phyloP scores from a whole-genome alignment of 2,329 filamentous ascomycete species.

The Paraphaeosphaeria sporulosa region DNA sequence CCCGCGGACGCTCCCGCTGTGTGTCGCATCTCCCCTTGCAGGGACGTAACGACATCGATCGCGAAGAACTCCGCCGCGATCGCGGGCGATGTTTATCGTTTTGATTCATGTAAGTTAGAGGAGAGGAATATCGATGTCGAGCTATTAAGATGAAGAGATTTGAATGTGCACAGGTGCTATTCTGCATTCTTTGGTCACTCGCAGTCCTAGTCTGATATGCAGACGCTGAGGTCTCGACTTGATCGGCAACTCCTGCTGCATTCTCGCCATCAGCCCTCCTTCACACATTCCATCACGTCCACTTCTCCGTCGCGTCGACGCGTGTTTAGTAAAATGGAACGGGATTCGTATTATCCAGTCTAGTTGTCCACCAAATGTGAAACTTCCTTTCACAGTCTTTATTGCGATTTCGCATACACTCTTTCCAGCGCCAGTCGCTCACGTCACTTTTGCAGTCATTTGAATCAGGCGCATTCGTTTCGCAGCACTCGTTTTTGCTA shows the following conservation, averaged over 20 bases:
- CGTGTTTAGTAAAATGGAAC: neutral
- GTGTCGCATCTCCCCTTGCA: neutral
- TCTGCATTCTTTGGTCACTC: neutral
- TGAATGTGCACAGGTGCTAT: neutral
- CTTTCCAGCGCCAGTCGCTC: constrained; percentile 12
- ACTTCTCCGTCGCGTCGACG: constrained; percentile 2
- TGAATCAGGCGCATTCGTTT: neutral
- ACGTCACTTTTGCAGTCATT: neutral
- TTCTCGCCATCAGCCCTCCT: neutral
- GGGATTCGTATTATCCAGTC: neutral
- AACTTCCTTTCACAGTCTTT: constrained; percentile 1
- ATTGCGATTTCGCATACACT: constrained; percentile 5
- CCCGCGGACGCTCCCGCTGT: neutral
- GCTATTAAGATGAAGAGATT: neutral
- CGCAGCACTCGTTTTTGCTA: neutral
- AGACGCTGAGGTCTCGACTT: neutral
- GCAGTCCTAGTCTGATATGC: neutral
- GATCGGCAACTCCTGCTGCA: neutral
- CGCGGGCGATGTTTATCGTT: neutral
- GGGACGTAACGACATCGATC: neutral
- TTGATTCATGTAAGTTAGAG: neutral
- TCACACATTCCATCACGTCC: constrained; percentile 14
- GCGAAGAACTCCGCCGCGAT: neutral
- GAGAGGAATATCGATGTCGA: neutral
- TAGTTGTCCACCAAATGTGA: constrained; percentile 2